A percentile compares a stretch with the other conserved stretches of the same genome.
These are phyloP conservation scores for Phlyctochytrium arcticum DNA, from an alignment of 192 early-diverging fungal species.

Conservation along the genomic window DNA sequence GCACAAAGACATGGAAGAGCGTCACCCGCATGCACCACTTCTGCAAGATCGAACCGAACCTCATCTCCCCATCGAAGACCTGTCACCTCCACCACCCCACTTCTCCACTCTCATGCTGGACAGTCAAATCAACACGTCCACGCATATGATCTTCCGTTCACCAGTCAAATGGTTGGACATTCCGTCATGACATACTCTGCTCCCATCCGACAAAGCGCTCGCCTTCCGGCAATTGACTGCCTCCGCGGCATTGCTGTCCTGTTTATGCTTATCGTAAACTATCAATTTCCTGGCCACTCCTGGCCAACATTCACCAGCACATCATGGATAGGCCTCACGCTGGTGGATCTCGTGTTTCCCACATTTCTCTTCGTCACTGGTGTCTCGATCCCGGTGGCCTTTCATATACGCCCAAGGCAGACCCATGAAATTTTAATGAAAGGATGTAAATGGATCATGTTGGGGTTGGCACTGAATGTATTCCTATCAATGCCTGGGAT, in stretches of 20 bases:
- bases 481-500: conserved; percentile 11
- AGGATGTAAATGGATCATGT: conserved; percentile 21
- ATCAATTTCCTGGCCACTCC: conserved; percentile 31
- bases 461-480: conserved; percentile 34
- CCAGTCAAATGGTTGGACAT: neutral
- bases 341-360: conserved; percentile 53
- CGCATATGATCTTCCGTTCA: neutral
- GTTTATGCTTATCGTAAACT: conserved; percentile 51
- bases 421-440: conserved; percentile 18
- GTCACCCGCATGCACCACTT: no score
- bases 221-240: conserved; percentile 40
- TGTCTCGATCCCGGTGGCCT: conserved; percentile 14
- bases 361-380: conserved; percentile 54
- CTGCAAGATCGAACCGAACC: no score
- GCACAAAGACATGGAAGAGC: no score
- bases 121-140: no score
- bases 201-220: neutral
- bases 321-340: conserved; percentile 45
- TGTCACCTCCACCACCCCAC: no score
- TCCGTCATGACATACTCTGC: neutral
- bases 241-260: conserved; percentile 44
- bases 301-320: conserved; percentile 33
- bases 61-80: no score
- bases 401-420: conserved; percentile 9
- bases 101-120: no score